Evolutionary conservation across 2,329 filamentous ascomycete genomes (phyloP).

Genomic region (Zymoseptoria tritici): DNA sequence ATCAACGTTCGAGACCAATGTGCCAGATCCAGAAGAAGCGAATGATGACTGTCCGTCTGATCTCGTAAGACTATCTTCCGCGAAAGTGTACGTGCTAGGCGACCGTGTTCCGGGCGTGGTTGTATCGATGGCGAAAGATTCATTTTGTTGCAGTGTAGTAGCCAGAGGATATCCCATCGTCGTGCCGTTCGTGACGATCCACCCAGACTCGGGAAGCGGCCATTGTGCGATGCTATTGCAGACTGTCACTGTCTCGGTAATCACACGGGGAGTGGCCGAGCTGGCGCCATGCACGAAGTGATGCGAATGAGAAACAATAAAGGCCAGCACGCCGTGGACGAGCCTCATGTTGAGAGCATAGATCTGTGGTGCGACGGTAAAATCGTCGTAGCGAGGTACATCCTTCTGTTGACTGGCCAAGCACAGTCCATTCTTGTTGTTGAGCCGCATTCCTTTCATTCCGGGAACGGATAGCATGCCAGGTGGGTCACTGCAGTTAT

Average conservation of each 20-base stretch:
- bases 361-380: background rate
- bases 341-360: background rate
- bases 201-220: background rate
- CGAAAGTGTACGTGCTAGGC: background rate
- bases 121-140: background rate
- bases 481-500: too few species aligned
- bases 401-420: background rate
- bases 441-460: background rate
- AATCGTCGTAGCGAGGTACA: background rate
- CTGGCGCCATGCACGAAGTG: background rate
- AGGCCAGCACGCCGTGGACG: background rate
- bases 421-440: background rate
- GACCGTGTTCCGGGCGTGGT: background rate
- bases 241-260: background rate
- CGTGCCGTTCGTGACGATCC: background rate
- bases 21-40: background rate
- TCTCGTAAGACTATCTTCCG: background rate
- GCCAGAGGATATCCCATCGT: background rate
- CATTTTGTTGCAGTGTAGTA: background rate
- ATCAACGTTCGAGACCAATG: background rate
- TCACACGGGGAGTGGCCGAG: background rate
- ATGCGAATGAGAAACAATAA: background rate
- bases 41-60: background rate
- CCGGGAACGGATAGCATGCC: too few species aligned
- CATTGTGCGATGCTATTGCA: background rate